A percentile compares a stretch with the other conserved stretches of the same genome.
phyloP scores from a whole-genome alignment of 331 rosid species.

The Arachis monticola region DNA sequence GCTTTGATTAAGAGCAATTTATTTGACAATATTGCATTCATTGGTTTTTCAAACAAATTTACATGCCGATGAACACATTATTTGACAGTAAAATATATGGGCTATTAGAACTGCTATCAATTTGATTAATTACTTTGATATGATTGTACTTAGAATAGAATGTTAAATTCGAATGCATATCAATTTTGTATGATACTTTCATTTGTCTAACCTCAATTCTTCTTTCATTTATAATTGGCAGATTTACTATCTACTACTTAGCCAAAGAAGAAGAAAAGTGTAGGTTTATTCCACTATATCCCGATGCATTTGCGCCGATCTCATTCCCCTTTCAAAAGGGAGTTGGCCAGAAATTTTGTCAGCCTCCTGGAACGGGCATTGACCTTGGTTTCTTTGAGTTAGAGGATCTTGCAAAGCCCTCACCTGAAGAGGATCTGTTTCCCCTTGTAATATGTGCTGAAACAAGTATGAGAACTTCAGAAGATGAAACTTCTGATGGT shows the following conservation, averaged over 20 bases:
- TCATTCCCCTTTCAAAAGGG: conserved; percentile 73
- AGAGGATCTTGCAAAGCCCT: conserved; percentile 81
- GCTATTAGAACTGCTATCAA: background rate
- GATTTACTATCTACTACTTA: conserved; percentile 79
- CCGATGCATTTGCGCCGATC: conserved; percentile 70
- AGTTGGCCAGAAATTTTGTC: conserved; percentile 70
- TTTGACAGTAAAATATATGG: background rate
- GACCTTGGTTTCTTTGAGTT: conserved; percentile 86
- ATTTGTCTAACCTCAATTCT: conserved; percentile 25
- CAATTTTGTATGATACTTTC: background rate
- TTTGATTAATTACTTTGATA: conserved; percentile 3
- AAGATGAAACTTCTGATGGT: conserved; percentile 44
- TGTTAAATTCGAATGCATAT: conserved; percentile 6
- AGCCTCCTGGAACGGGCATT: conserved; percentile 90
- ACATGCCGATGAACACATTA: conserved; percentile 2
- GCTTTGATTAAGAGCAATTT: conserved; percentile 14
- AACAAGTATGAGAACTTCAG: conserved; percentile 48
- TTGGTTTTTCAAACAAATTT: background rate
- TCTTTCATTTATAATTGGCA: conserved; percentile 46
- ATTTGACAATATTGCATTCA: background rate
- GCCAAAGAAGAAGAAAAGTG: conserved; percentile 86
- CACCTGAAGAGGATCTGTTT: conserved; percentile 71
- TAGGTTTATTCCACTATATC: conserved; percentile 69
- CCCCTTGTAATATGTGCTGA: conserved; percentile 91
- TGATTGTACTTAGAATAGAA: background rate